phyloP scores from a whole-genome alignment of 352 stramenopile species.

The Phytophthora kernoviae region DNA sequence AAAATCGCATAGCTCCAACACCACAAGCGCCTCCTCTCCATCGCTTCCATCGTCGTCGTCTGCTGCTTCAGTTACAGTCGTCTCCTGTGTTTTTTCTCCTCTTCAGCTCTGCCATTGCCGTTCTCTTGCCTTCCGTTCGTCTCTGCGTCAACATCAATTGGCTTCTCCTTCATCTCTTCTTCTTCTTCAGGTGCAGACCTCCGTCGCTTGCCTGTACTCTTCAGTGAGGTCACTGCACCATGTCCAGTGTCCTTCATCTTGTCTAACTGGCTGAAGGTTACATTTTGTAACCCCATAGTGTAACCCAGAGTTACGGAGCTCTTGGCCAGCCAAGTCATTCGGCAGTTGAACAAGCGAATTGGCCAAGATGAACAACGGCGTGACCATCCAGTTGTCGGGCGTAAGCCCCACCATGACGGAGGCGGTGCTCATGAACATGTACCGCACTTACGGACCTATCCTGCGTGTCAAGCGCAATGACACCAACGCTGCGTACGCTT shows the following conservation, averaged over 20 bases:
- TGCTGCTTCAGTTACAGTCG: slow-evolving; percentile 1
- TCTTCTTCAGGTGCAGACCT: background rate
- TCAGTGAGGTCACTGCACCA: background rate
- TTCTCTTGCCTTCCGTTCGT: slow-evolving; percentile 7
- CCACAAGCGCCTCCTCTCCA: slow-evolving; percentile 71
- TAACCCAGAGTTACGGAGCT: slow-evolving; percentile 3
- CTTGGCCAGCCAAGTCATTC: slow-evolving; percentile 13
- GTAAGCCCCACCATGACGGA: slow-evolving; percentile 44
- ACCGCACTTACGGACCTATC: slow-evolving; percentile 60
- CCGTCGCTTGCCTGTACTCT: slow-evolving; percentile 10
- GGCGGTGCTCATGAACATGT: slow-evolving; percentile 57
- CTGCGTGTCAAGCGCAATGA: slow-evolving; percentile 52
- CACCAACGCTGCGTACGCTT: slow-evolving; percentile 60
- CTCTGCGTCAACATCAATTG: background rate
- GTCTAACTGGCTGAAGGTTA: too few relatives aligned
- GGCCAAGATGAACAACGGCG: slow-evolving; percentile 15
- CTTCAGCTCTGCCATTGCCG: background rate
- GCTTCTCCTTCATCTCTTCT: slow-evolving; percentile 9
- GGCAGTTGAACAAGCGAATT: slow-evolving; percentile 9
- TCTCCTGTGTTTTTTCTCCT: background rate
- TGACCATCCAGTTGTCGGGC: slow-evolving; percentile 58
- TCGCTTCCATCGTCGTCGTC: slow-evolving; percentile 38
- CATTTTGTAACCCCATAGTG: too few relatives aligned
- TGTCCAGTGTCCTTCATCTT: too few relatives aligned
- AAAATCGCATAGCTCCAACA: slow-evolving; percentile 80